Evolutionary conservation across 495 filamentous ascomycete species (phyloP), one percentile per base, ranked within the genome.

Genomic region (Lasiosphaeria hispida): DNA sequence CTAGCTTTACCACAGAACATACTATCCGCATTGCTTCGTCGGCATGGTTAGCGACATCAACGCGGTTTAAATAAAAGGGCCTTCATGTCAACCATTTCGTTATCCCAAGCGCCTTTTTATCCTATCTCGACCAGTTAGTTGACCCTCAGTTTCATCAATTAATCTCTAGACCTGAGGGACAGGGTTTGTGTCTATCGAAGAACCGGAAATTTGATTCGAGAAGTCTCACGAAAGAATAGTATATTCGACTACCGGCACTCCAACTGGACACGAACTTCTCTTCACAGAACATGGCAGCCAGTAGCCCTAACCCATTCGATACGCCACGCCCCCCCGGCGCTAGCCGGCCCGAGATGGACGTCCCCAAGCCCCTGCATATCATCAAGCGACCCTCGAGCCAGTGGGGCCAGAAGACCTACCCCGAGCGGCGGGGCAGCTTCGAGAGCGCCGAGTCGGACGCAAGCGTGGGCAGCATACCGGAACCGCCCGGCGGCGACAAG

Each of bases 281-380:
- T 5, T 30, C 23, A 30, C 23, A 5, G 5, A 30, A 30, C 23
- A 30, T 5, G 5, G 5, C 5, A 5, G 23, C 23, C 2, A 30
- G 23, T 5, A 30, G 23, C 23, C 2, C 23, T 2, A 2, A 2
- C 23, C 23, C 23, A 5, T 30, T 30, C 23, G 23, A 30, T 30
- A 2, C 23, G 5, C 23, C 23, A 2, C 23, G 23, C 23, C 23
- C 2, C 23, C 40, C 0, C n/a, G 11, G n/a, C 14, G 14, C 1
- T 13, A 14, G 41, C 41, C 41, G 18, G 23, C 23, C n/a, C 14
- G 50, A 48, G 7, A 44, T 47, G 10, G 59, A 61, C 36, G 37
- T 69, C 11, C 69, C 69, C 8, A 47, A 51, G 37, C 70, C 70
- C 34, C 41, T 73, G 40, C 69, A 70, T 14, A 72, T 73, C 50